phyloP scores from a whole-genome alignment of 1,284 basidiomycete genomes.

The Irpex sp. region DNA sequence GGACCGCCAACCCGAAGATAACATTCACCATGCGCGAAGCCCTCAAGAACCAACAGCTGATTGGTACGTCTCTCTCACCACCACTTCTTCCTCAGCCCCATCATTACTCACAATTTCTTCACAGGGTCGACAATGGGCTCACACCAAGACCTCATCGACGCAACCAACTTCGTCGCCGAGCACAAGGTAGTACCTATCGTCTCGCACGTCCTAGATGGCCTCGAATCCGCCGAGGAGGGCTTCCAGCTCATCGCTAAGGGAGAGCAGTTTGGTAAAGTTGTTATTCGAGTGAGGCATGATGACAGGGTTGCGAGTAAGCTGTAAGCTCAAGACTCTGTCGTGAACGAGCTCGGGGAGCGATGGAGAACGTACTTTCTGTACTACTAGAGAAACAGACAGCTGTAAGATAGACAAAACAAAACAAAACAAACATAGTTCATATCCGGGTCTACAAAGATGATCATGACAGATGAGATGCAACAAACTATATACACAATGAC shows the following conservation, averaged over 20 bases:
- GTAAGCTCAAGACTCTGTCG: background rate
- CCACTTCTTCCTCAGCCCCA: background rate
- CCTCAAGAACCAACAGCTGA: conserved; percentile 71
- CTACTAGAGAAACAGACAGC: background rate
- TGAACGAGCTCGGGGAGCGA: background rate
- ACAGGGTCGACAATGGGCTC: conserved; percentile 85
- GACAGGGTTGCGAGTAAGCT: conserved; percentile 3
- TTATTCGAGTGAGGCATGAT: conserved; percentile 39
- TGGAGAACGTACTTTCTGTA: background rate
- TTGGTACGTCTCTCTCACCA: conserved; percentile 45
- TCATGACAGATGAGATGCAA: background rate
- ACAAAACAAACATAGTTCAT: background rate
- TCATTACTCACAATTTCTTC: conserved; percentile 1
- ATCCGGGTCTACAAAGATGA: background rate
- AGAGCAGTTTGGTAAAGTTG: conserved; percentile 76
- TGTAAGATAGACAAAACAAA: background rate
- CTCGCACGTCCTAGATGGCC: conserved; percentile 67
- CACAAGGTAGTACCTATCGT: conserved; percentile 74
- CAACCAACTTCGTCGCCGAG: conserved; percentile 66
- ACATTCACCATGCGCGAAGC: conserved; percentile 80
- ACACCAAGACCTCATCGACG: conserved; percentile 68
- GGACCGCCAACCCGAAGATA: conserved; percentile 65
- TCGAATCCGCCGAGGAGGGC: conserved; percentile 67
- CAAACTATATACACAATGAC: background rate
- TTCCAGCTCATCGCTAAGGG: conserved; percentile 65